phyloP scores from a whole-genome alignment of 139 green algal genomes.

The Picochlorum sp. region DNA sequence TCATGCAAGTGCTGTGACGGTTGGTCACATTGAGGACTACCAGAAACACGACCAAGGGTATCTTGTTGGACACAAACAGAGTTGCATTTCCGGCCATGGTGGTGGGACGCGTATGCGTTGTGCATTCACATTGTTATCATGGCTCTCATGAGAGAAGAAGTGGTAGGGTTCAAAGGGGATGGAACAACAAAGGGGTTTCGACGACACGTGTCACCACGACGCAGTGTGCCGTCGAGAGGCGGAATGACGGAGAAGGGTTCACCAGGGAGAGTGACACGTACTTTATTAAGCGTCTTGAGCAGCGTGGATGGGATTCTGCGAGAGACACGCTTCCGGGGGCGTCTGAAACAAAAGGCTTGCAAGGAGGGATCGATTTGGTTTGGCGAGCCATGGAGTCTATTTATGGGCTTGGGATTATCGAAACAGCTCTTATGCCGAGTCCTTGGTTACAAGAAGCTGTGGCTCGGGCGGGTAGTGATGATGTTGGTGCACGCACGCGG shows the following conservation, averaged over 20 bases:
- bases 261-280: constrained; percentile 3
- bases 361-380: not conserved
- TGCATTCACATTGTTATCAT: too few relatives aligned
- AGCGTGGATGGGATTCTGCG: not conserved
- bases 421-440: constrained; percentile 17
- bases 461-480: not conserved
- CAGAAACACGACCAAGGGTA: too few relatives aligned
- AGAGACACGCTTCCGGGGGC: not conserved
- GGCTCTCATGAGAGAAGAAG: too few relatives aligned
- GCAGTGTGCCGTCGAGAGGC: too few relatives aligned
- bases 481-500: not conserved
- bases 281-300: constrained; percentile 6
- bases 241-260: not conserved
- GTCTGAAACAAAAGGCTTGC: not conserved
- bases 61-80: too few relatives aligned
- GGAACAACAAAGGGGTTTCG: too few relatives aligned
- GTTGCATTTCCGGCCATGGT: too few relatives aligned
- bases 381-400: constrained; percentile 18
- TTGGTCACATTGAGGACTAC: too few relatives aligned
- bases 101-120: too few relatives aligned
- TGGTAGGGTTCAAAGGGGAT: too few relatives aligned
- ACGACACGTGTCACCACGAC: too few relatives aligned
- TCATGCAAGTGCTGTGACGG: too few relatives aligned
- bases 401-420: constrained; percentile 7
- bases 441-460: constrained; percentile 17